Percentiles rank a stretch among this genome's conserved stretches.
Conservation (phyloP, 345 rosid species). For the Syzygium aromaticum region DNA sequence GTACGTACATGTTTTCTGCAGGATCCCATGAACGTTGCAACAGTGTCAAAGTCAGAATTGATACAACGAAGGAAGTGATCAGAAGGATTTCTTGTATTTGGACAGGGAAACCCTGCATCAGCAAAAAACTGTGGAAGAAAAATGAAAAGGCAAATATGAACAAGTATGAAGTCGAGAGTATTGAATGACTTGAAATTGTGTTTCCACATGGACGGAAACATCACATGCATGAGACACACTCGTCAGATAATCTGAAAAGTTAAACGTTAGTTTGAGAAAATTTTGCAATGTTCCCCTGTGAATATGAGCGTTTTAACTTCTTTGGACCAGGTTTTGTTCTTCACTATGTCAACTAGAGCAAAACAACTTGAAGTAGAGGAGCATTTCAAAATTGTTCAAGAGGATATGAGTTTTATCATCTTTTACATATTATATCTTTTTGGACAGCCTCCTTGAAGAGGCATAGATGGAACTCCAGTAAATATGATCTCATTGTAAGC, state of each 20-base stretch:
- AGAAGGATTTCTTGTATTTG: constrained; percentile 55
- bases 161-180: background rate
- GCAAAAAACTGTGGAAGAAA: constrained; percentile 43
- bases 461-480: background rate
- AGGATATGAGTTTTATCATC: background rate
- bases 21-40: constrained; percentile 45
- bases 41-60: constrained; percentile 57
- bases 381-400: background rate
- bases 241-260: background rate
- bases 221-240: background rate
- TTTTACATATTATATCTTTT: background rate
- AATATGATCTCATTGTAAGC: background rate
- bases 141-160: background rate
- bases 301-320: background rate
- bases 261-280: background rate
- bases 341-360: background rate
- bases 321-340: background rate
- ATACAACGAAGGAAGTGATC: constrained; percentile 73
- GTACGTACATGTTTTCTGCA: constrained; percentile 33
- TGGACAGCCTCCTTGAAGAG: background rate
- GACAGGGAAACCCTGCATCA: constrained; percentile 70
- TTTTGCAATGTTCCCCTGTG: background rate
- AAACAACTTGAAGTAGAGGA: background rate
- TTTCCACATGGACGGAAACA: background rate
- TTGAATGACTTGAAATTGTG: background rate